Evolutionary conservation across 768 basidiomycete genomes (phyloP), one percentile per base, ranked within the genome.

Genomic region (Artomyces pyxidatus): DNA sequence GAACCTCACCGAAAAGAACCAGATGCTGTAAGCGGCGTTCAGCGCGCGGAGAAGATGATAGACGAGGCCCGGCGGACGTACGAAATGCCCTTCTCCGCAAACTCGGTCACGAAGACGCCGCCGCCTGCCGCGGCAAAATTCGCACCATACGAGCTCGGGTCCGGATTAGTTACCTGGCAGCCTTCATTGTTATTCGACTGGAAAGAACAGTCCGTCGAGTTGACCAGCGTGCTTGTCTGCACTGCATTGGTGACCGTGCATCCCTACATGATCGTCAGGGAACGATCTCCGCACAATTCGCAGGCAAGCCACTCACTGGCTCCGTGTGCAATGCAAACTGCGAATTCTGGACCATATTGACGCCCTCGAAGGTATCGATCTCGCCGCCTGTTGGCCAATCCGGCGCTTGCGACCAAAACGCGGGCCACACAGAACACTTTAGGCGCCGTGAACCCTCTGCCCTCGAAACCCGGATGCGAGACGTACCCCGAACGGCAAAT

Each of bases 381-480:
- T 66, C 75, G 63, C 77, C 81, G 53, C 82, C 83, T 11, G 61
- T 60, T 2, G 84, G 84, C 83, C 84, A 85, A 17, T 65, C 58
- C 10, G 71, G 64, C 1, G 81, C 74, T 58, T 78, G 75, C 51
- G 68, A 68, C 72, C 68, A 78, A 72, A 76, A 81, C 19, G 80
- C 78, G 14, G 82, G 80, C 82, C 83, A 84, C 23, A 83, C 82
- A 6, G 82, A 81, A 57, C 83, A 84, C 82, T 85, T n/a, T n/a
- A n/a, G n/a, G 37, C 21, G 37, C 29, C 37, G 47, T 40, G 27
- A 47, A n/a, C 6, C 32, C 9, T 25, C 23, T 22, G 28, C 27
- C 4, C 26, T 7, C 37, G 25, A 23, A 43, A 1, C 51, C 28
- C n/a, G 7, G 29, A n/a, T 28, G 23, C 17, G 45, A 37, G 38